Evolutionary conservation across 2,329 filamentous ascomycete species (phyloP), one percentile per base, ranked within the genome.

Genomic region (Colletotrichum spaethianum): DNA sequence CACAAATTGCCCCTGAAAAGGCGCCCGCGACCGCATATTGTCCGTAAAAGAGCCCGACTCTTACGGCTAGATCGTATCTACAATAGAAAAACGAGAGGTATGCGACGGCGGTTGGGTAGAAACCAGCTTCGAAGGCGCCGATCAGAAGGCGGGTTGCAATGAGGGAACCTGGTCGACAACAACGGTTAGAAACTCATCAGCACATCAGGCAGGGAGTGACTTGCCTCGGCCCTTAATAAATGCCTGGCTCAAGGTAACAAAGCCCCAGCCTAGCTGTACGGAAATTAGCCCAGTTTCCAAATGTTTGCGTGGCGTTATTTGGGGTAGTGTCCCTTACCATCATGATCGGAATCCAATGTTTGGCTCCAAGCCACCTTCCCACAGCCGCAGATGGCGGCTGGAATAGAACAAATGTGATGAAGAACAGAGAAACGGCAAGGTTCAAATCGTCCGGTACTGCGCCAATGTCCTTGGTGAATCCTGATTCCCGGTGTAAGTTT

Each of bases 71-170:
- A 74, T 90, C 88, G 78, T 85, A 90, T 55, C 86, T 84, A 5
- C 87, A 88, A 75, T 90, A 90, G 77, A 90, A 90, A 63, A 88
- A 80, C 23, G 87, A 87, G 36, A 91, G 82, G 74, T 90, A 91
- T n/a, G 85, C 84, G 20, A 90, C 87, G 2, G 87, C 86, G 0
- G 88, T 88, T 4, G 89, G 87, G 74, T 90, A 91, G 76, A 91
- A 90, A 3, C 88, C 89, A 60, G 88, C 86, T 81, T 78, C 78
- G 71, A 70, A 75, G 20, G 50, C 56, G 0, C 73, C 80, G 74
- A 78, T 75, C 31, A 76, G 52, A 12, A 79, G 74, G 3, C 74
- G 73, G 18, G 73, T 72, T 18, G 69, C 72, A 56, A 78, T 75
- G 26, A 78, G 67, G 63, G 75, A 72, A 42, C 72, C 77, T 75